These are phyloP conservation scores for Ustilago trichophora DNA, from an alignment of 1,284 basidiomycete genomes.

Conservation along the genomic window DNA sequence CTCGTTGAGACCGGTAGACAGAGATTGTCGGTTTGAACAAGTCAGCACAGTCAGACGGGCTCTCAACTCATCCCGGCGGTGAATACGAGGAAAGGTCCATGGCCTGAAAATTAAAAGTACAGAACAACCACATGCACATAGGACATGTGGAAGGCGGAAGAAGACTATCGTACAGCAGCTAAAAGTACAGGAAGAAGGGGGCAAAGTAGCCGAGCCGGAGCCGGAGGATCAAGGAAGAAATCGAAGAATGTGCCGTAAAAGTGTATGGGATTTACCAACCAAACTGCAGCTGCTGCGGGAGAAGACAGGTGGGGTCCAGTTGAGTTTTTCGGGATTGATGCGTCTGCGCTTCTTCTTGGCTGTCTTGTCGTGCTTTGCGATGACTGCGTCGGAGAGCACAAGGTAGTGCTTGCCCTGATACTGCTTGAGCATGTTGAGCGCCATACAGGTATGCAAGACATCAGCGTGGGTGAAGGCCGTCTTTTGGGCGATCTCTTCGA, in stretches of 20 bases:
- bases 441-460: conserved; percentile 98
- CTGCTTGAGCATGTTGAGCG: conserved; percentile 93
- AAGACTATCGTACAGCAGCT: no score
- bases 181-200: conserved; percentile 3
- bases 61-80: no score
- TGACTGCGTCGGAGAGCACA: conserved; percentile 86
- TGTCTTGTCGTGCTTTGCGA: conserved; percentile 88
- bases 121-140: no score
- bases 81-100: no score
- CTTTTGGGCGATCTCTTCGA: conserved; percentile 96
- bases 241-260: neutral
- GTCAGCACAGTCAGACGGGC: no score
- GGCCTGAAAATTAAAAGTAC: no score
- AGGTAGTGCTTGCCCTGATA: conserved; percentile 95
- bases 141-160: no score
- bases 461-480: conserved; percentile 97
- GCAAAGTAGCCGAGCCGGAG: neutral
- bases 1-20: no score
- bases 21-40: no score
- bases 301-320: conserved; percentile 81
- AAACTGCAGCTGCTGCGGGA: conserved; percentile 63
- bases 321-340: conserved; percentile 81
- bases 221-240: neutral
- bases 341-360: conserved; percentile 80
- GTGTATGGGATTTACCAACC: conserved; percentile 45